Percentiles rank a stretch among this genome's conserved stretches.
These are phyloP conservation scores for Dryas octopetala DNA, from an alignment of 306 rosid species.

Conservation along the genomic window DNA sequence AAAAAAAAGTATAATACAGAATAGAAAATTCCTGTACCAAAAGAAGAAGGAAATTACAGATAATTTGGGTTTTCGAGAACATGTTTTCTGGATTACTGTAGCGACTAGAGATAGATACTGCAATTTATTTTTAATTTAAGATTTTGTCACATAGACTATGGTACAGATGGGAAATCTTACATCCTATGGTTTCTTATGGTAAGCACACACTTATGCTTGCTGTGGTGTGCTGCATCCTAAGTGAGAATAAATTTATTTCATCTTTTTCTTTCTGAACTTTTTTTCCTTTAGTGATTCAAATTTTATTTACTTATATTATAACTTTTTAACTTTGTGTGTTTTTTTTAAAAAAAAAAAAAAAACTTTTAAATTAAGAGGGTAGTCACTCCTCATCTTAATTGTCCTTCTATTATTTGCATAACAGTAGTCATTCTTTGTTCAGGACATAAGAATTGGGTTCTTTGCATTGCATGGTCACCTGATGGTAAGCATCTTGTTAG, in stretches of 20 bases:
- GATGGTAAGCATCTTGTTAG: slow-evolving; percentile 92
- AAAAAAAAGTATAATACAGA: background rate
- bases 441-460: slow-evolving; percentile 98
- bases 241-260: slow-evolving; percentile 8
- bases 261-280: background rate
- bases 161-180: background rate
- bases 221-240: slow-evolving; percentile 2
- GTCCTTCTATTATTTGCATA: slow-evolving; percentile 6
- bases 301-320: background rate
- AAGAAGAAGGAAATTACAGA: background rate
- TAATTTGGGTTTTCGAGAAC: background rate
- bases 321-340: background rate
- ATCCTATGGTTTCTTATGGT: background rate
- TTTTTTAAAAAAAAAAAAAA: background rate
- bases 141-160: background rate
- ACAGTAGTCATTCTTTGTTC: slow-evolving; percentile 24
- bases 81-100: background rate
- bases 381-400: background rate
- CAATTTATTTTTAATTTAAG: background rate
- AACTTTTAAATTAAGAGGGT: background rate
- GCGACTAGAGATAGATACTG: background rate
- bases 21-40: background rate
- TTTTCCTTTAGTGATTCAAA: background rate
- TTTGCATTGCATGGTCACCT: slow-evolving; percentile 92
- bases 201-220: background rate